Conservation (phyloP, 352 stramenopile species). For the Ophiocytium majus region DNA sequence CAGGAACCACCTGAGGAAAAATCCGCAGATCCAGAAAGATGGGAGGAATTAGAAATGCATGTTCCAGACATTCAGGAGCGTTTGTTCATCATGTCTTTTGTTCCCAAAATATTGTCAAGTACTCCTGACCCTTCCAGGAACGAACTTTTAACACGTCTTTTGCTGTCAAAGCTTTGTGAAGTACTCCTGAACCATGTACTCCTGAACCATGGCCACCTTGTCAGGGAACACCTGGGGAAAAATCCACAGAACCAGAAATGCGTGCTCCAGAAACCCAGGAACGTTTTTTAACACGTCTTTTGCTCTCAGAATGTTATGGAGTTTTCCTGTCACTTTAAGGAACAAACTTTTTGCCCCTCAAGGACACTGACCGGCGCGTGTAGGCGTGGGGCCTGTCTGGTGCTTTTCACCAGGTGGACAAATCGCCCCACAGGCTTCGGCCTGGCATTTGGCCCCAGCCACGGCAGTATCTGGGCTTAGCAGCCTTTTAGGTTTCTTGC, state of each 20-base stretch:
- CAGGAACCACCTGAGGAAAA: conserved; percentile 43
- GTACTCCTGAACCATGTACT: too few relatives aligned
- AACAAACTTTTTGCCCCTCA: too few relatives aligned
- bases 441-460: too few relatives aligned
- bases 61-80: neutral
- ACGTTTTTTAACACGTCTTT: neutral
- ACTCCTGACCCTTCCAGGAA: neutral
- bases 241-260: neutral
- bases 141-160: too few relatives aligned
- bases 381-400: too few relatives aligned
- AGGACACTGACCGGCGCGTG: too few relatives aligned
- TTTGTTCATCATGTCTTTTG: neutral
- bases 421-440: too few relatives aligned
- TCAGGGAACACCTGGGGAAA: conserved; percentile 43
- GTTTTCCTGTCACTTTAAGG: neutral
- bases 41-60: too few relatives aligned
- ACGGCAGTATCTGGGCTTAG: too few relatives aligned
- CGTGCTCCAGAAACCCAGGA: conserved; percentile 14
- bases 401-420: too few relatives aligned
- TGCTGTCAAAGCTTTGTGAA: too few relatives aligned
- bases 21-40: neutral
- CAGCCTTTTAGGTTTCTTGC: too few relatives aligned
- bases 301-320: neutral
- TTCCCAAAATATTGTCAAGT: neutral
- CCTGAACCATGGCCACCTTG: conserved; percentile 48